Evolutionary conservation across 805 yeast genomes (phyloP), one percentile per base, ranked within the genome.

Genomic region (Lachancea fermentati): DNA sequence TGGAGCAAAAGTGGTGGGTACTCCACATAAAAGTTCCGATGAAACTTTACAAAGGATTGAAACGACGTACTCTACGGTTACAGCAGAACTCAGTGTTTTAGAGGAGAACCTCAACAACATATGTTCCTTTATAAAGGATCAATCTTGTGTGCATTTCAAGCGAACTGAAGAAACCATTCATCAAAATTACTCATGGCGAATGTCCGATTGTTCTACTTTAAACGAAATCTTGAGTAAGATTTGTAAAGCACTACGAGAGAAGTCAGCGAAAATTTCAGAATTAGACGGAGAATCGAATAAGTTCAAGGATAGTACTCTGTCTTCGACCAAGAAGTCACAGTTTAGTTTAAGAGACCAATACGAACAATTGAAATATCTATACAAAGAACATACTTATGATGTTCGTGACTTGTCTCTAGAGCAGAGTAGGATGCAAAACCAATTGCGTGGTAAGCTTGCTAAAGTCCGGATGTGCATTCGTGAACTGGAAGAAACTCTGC

Each of bases 111-210:
- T 57, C 16, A 18, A 40, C 2, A 57, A 50, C 7, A 31, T 67
- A 12, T 52, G 55, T 4, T 29, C 19, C 0, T 61, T 65, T 31
- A 43, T 68, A n/a, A 36, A 43, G n/a, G 68, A 66, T 34, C 71
- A 68, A 36, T 35, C 57, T 16, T 47, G 49, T 3, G 41, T 54
- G 5, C 11, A 8, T 24, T 47, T 61, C 5, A 41, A 30, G 5
- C 64, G 68, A 34, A 52, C 66, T 2, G 48, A 44, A 5, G 42
- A 33, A 2, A 52, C 68, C 0, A 26, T 66, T 1, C 48, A 51
- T 12, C 46, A 53, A 35, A 42, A 56, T 12, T 56, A 61, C 31
- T 60, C 66, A 7, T 68, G 73, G 73, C 63, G 70, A 49, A 40
- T 68, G 15, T 38, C 56, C 11, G 71, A 67, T 39, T 48, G 30